These are phyloP conservation scores for Microascus cirrosus DNA, from an alignment of 2,329 filamentous ascomycete genomes.

Conservation along the genomic window DNA sequence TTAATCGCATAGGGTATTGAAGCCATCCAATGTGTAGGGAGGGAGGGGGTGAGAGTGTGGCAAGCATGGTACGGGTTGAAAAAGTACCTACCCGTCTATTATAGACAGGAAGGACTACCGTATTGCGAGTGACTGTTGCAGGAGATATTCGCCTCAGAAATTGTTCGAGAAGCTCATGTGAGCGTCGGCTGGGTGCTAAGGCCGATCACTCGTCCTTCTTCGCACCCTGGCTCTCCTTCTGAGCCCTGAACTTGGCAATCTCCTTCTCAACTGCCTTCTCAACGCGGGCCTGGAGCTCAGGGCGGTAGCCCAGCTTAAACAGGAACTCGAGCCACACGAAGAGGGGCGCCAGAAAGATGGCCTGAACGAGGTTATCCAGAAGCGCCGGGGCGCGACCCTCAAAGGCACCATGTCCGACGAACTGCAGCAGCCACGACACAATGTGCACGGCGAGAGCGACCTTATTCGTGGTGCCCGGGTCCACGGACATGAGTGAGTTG, in stretches of 20 bases:
- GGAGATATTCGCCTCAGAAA: background rate
- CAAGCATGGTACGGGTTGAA: background rate
- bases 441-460: slow-evolving; percentile 57
- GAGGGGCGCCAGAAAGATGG: slow-evolving; percentile 83
- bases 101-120: background rate
- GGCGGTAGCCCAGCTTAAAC: slow-evolving; percentile 83
- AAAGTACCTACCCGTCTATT: background rate
- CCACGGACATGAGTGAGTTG: slow-evolving; percentile 60
- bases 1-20: background rate
- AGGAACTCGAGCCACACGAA: slow-evolving; percentile 96
- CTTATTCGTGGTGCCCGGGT: slow-evolving; percentile 36
- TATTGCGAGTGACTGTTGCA: background rate
- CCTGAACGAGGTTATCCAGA: slow-evolving; percentile 84
- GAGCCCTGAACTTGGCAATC: slow-evolving; percentile 59
- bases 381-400: slow-evolving; percentile 82
- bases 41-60: background rate
- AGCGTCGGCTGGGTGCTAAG: background rate
- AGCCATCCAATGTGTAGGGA: background rate
- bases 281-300: slow-evolving; percentile 72
- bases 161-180: background rate
- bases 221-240: background rate
- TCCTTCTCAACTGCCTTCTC: slow-evolving; percentile 66
- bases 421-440: slow-evolving; percentile 76
- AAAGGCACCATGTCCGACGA: slow-evolving; percentile 81
- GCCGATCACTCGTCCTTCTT: background rate